These are phyloP conservation scores for Aspergillus awamori DNA, from an alignment of 2,329 filamentous ascomycete species.

Conservation along the genomic window DNA sequence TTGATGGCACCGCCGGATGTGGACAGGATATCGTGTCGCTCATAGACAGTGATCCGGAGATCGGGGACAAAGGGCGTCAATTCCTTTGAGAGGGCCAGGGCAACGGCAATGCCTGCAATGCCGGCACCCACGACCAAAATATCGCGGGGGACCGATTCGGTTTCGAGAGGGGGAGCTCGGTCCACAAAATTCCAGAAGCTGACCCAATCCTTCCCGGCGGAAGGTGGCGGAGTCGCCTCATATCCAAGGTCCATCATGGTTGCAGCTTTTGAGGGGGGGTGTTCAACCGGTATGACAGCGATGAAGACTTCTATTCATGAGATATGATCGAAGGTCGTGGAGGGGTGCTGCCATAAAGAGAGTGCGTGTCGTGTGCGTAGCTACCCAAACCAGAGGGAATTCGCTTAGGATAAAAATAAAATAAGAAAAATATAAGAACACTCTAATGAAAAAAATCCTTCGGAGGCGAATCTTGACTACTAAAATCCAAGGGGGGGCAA, in stretches of 20 bases:
- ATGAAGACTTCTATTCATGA: constrained; percentile 1
- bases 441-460: neutral
- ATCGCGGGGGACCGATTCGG: constrained; percentile 21
- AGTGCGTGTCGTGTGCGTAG: constrained; percentile 1
- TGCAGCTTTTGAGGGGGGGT: neutral
- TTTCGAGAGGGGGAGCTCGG: neutral
- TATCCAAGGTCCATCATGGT: constrained; percentile 13
- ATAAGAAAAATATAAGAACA: neutral
- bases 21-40: constrained; percentile 44
- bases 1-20: constrained; percentile 51
- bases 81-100: constrained; percentile 37
- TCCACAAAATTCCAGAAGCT: constrained; percentile 7
- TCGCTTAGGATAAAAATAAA: neutral
- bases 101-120: constrained; percentile 39
- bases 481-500: neutral
- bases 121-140: constrained; percentile 41
- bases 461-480: neutral
- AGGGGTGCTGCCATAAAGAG: constrained; percentile 3
- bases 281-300: neutral
- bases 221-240: constrained; percentile 9
- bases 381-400: constrained; percentile 3
- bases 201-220: constrained; percentile 14
- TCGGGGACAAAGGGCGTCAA: constrained; percentile 37
- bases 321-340: neutral
- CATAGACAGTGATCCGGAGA: constrained; percentile 43